Evolutionary conservation across 305 asterid genomes (phyloP), one percentile per base, ranked within the genome.

Genomic region (Petunia hybrid): DNA sequence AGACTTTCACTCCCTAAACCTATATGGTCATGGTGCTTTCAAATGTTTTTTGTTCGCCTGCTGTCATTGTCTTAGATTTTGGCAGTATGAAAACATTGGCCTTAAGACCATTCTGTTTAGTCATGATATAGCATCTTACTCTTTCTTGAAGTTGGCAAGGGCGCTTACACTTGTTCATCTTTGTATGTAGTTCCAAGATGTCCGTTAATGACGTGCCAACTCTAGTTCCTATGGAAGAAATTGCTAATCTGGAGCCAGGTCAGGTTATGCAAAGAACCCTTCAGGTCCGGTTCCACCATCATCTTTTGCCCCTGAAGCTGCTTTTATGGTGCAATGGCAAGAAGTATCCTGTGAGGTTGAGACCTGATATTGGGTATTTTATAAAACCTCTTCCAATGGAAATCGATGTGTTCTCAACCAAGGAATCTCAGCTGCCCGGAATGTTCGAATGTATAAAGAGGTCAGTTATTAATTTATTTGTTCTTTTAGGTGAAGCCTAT

Each of bases 281-380:
- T 88, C 94, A 96, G 83, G 97, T 92, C 84, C 97, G 83, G 43
- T 96, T 96, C 85, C 93, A 89, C 84, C 98, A 94, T 85, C 99
- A 96, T 90, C 93, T 94, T 68, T 88, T 96, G 89, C 99, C 98
- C 80, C 85, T 94, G 91, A 94, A 94, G 92, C 92, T 96, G 82
- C 84, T 87, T 77, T 86, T 96, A 83, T 85, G 85, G 86, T 89
- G 91, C 79, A 87, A 91, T 73, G 93, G 89, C 80, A 89, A 84
- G 86, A 92, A 86, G 86, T 88, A 89, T 81, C 89, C 81, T 60
- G 98, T 93, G 90, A 94, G 91, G 89, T 86, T 96, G 80, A 89
- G 91, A 76, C 99, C 99, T 74, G 97, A 96, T 80, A 94, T 96
- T 84, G 98, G 99, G 80, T 94, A 91, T 91, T 94, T 96, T 80